Base-by-base conservation (phyloP, 352 stramenopile genomes). In the Globisporangium yorkense region DNA sequence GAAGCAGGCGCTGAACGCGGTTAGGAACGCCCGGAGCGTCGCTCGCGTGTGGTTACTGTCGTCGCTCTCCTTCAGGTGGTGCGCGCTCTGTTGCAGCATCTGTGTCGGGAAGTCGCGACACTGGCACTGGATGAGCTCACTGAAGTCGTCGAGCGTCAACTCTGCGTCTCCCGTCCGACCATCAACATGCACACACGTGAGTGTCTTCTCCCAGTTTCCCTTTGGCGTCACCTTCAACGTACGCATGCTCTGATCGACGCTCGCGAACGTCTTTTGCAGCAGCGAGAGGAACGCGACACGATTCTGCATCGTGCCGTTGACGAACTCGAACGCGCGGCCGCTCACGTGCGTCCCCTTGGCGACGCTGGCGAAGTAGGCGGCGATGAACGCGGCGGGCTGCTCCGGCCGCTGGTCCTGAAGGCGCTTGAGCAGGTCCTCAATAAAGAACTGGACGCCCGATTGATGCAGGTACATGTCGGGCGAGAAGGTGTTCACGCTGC, bases 291-390 rank as follows among this genome's bases (percentile, higher is more conserved):
- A 86, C 8, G 77, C 69, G 7, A 63, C 27, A 29, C 74, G 73
- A 55, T 85, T 86, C 55, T 84, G 75, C 54, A 86, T 54, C 45
- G 73, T 75, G 24, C 70, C 72, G 51, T 76, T 79, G 37, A 86
- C 40, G 55, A 74, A 86, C 57, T 84, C 74, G 52, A 84, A 88
- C 33, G 59, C 29, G 10, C 71, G 56, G 10, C 63, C 63, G 47
- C 66, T 71, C 35, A 86, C 63, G 33, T 86, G 69, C 8, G 51
- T 61, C 7, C 77, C 75, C 12, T 60, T 67, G 29, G 52, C 57
- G 21, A 80, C 61, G 37, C 58, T 64, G 6, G 20, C 60, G n/a
- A 80, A 83, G 52, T 84, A 86, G 51, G 21, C 69, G 13, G 63
- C 59, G 45, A 83, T 79, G 58, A 80, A 84, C 10, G 56, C 57